phyloP scores from a whole-genome alignment of 176 grass and related monocot genomes.

The Guadua angustifolia region DNA sequence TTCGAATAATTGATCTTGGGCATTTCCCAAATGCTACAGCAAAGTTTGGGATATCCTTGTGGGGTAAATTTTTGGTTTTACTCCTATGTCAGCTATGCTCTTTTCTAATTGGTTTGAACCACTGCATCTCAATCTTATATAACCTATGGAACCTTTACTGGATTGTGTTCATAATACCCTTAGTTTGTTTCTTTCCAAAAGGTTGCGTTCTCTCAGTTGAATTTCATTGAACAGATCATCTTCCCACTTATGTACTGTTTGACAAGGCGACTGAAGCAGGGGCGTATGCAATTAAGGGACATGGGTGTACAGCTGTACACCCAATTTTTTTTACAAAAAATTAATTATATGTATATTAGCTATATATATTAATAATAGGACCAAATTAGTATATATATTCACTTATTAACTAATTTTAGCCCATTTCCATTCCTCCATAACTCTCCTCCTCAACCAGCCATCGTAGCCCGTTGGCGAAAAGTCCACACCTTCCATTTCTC shows the following conservation, averaged over 20 bases:
- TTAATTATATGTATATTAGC: too few species aligned
- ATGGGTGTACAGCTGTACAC: too few species aligned
- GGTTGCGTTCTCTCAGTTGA: slow-evolving; percentile 25
- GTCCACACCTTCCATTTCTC: too few species aligned
- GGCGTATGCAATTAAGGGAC: too few species aligned
- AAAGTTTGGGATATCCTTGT: slow-evolving; percentile 89
- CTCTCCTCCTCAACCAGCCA: too few species aligned
- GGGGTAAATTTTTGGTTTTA: slow-evolving; percentile 56
- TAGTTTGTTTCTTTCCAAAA: slow-evolving; percentile 7
- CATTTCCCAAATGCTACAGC: slow-evolving; percentile 97
- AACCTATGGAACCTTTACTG: slow-evolving; percentile 23
- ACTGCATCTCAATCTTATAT: slow-evolving; percentile 26
- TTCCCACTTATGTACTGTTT: slow-evolving; percentile 97
- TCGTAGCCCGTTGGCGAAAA: too few species aligned
- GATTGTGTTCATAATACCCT: slow-evolving; percentile 18
- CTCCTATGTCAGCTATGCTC: slow-evolving; percentile 9
- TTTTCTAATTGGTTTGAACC: slow-evolving; percentile 29
- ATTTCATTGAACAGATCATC: slow-evolving; percentile 72
- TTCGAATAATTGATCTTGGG: slow-evolving; percentile 93
- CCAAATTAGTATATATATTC: too few species aligned
- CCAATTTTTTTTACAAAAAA: too few species aligned
- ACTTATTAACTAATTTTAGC: too few species aligned
- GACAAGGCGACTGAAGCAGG: slow-evolving; percentile 76
- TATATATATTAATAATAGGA: too few species aligned
- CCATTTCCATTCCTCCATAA: too few species aligned